phyloP scores from a whole-genome alignment of 73 alveolate species.

The Paramecium primaurelia region DNA sequence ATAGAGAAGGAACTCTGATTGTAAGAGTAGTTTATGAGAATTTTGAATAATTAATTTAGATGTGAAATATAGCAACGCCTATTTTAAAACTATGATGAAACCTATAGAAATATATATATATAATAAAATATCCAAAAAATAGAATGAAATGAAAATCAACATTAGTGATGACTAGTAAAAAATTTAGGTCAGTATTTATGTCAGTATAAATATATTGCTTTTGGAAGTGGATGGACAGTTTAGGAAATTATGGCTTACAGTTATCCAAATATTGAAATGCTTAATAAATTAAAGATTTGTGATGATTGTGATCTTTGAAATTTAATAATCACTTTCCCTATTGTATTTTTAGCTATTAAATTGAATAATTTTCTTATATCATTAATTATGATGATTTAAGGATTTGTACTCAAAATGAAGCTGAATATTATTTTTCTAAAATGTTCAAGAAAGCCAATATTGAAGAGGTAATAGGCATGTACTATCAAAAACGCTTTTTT shows the following conservation, averaged over 20 bases:
- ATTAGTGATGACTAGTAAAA: background rate
- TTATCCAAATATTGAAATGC: constrained; percentile 16
- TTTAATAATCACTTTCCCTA: background rate
- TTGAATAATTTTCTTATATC: constrained; percentile 14
- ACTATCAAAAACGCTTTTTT: background rate
- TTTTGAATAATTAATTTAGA: background rate
- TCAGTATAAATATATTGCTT: background rate
- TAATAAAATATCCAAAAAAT: background rate
- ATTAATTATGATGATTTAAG: constrained; percentile 29
- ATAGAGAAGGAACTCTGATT: background rate
- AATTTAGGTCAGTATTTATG: background rate
- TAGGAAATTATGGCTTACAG: constrained; percentile 32
- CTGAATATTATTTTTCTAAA: constrained; percentile 21
- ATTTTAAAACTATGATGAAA: background rate
- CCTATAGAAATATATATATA: background rate
- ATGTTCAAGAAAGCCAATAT: background rate
- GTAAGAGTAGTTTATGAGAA: background rate
- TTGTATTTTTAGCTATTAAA: constrained; percentile 14
- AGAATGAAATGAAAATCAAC: background rate
- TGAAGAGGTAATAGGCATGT: constrained; percentile 8
- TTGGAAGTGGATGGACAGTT: constrained; percentile 18
- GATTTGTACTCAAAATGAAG: background rate
- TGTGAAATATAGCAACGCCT: background rate
- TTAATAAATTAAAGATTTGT: background rate
- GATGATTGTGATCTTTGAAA: constrained; percentile 41